Percentiles rank a stretch among this genome's conserved stretches.
phyloP scores from a whole-genome alignment of 23 red algal genomes.

The Gracilaria domingensis region DNA sequence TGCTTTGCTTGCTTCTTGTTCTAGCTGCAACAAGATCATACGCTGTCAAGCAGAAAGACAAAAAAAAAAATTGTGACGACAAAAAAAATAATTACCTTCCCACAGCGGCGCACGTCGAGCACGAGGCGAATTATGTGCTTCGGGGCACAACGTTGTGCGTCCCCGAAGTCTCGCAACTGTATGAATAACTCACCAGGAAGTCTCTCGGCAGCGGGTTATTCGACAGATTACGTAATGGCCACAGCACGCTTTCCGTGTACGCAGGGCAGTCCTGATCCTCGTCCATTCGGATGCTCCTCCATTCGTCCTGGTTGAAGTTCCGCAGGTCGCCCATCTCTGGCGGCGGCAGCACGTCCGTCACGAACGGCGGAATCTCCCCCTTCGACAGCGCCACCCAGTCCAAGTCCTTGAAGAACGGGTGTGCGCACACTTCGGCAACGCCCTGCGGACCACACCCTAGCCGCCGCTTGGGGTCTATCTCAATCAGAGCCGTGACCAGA shows the following conservation, averaged over 20 bases:
- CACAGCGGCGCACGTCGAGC: too few relatives aligned
- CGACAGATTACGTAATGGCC: constrained; percentile 66
- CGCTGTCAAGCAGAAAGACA: neutral
- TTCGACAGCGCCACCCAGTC: constrained; percentile 79
- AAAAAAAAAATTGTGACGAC: neutral
- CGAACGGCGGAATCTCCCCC: constrained; percentile 48
- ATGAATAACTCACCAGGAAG: constrained; percentile 62
- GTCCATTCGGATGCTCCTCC: constrained; percentile 74
- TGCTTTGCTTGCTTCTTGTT: neutral
- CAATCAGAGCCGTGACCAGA: constrained; percentile 79
- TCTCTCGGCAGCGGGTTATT: constrained; percentile 58
- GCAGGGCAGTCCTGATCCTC: constrained; percentile 71
- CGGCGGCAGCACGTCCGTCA: constrained; percentile 56
- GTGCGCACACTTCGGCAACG: constrained; percentile 77
- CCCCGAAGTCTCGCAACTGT: constrained; percentile 58
- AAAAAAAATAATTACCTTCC: constrained; percentile 17
- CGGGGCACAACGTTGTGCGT: neutral
- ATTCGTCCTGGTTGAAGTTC: constrained; percentile 81
- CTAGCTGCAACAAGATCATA: neutral
- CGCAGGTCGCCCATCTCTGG: constrained; percentile 67
- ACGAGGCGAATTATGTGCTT: neutral
- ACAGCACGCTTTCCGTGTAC: constrained; percentile 78
- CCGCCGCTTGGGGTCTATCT: constrained; percentile 64
- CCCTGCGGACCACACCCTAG: constrained; percentile 80
- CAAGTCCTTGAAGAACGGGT: constrained; percentile 88